Percentiles rank a stretch among this genome's conserved stretches.
Conservation (phyloP, 495 filamentous ascomycete species). For the Penicillium atrosanguineum region DNA sequence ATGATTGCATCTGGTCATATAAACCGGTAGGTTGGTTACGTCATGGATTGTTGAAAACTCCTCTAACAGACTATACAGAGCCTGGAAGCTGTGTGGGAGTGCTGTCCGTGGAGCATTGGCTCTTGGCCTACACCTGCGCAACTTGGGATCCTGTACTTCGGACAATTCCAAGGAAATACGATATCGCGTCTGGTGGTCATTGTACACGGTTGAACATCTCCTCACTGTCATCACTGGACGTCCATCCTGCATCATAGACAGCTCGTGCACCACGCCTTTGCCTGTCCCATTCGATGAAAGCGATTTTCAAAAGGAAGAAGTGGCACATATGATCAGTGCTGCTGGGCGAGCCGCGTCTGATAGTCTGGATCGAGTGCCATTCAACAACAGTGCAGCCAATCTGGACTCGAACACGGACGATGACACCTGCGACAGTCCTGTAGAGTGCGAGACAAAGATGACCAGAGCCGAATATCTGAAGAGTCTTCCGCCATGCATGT, state of each 20-base stretch:
- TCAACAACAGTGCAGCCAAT: conserved; percentile 20
- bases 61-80: conserved; percentile 32
- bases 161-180: conserved; percentile 55
- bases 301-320: conserved; percentile 39
- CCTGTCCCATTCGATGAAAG: conserved; percentile 53
- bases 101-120: conserved; percentile 55
- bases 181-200: conserved; percentile 60
- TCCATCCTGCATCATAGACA: conserved; percentile 54
- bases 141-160: conserved; percentile 45
- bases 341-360: conserved; percentile 19
- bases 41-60: not conserved
- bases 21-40: conserved; percentile 48
- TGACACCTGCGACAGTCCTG: conserved; percentile 20
- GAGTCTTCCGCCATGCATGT: conserved; percentile 36
- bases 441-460: conserved; percentile 17
- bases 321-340: conserved; percentile 30
- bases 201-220: conserved; percentile 56
- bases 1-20: conserved; percentile 56
- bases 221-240: conserved; percentile 60
- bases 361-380: conserved; percentile 19
- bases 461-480: conserved; percentile 27
- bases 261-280: conserved; percentile 53
- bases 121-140: conserved; percentile 61
- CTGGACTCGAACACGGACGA: conserved; percentile 25
- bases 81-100: conserved; percentile 59